Evolutionary conservation across 2,329 filamentous ascomycete genomes (phyloP).

Genomic region (Trichophyton equinum): DNA sequence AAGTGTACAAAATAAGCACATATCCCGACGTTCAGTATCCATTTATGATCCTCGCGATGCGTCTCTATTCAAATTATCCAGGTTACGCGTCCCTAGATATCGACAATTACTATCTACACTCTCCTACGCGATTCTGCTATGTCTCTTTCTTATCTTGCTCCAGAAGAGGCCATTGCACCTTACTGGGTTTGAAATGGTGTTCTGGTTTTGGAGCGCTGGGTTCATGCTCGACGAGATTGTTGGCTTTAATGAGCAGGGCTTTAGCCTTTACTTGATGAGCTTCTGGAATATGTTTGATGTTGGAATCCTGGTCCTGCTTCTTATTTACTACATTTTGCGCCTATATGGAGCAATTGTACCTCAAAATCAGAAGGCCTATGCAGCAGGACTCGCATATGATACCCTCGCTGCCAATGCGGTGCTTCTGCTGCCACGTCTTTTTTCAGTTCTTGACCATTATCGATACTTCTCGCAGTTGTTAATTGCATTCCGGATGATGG

Average conservation of each 20-base stretch:
- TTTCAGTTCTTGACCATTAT: conserved; percentile 87
- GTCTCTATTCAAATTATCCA: conserved; percentile 80
- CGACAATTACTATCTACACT: conserved; percentile 79
- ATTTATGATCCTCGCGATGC: conserved; percentile 85
- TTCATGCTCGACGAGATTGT: conserved; percentile 96
- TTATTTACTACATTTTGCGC: conserved; percentile 80
- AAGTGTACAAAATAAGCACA: conserved; percentile 13
- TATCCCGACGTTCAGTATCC: conserved; percentile 57
- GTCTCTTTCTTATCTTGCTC: conserved; percentile 73
- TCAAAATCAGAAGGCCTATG: conserved; percentile 52
- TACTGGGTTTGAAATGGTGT: conserved; percentile 71
- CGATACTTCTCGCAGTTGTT: conserved; percentile 91
- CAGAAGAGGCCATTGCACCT: conserved; percentile 63
- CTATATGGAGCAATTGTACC: conserved; percentile 77
- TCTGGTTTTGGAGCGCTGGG: conserved; percentile 96
- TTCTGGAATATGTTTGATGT: conserved; percentile 96
- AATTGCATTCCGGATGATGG: conserved; percentile 91
- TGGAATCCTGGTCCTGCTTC: conserved; percentile 72
- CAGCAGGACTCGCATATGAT: conserved; percentile 81
- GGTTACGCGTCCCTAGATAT: conserved; percentile 81
- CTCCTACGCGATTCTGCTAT: conserved; percentile 73
- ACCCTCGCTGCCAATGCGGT: conserved; percentile 87
- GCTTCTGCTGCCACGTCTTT: conserved; percentile 76
- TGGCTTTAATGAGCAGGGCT: conserved; percentile 92
- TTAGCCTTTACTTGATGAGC: conserved; percentile 91